Evolutionary conservation across 768 basidiomycete genomes (phyloP).

Genomic region (Tulasnella sp.): DNA sequence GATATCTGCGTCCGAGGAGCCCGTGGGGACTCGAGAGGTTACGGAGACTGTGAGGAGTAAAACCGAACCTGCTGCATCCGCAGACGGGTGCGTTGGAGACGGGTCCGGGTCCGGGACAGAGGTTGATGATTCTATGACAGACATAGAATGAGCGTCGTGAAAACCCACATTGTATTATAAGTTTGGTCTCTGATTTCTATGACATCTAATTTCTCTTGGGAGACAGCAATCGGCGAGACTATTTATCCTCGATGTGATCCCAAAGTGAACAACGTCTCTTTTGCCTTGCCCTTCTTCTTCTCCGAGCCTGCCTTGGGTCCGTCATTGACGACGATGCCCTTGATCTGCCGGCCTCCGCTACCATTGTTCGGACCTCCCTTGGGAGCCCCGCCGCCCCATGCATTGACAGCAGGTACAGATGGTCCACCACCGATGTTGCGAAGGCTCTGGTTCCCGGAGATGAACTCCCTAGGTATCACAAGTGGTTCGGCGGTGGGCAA

Average conservation of each 20-base stretch:
- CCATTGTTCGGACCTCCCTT: constrained; percentile 14
- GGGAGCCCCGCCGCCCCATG: constrained; percentile 30
- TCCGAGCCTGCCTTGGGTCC: background rate
- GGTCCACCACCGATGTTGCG: constrained; percentile 53
- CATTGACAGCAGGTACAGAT: constrained; percentile 29
- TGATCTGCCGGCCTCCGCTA: background rate
- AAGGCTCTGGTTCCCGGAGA: constrained; percentile 57
- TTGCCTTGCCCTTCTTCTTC: constrained; percentile 71
- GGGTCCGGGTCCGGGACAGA: too few species aligned
- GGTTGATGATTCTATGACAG: too few species aligned
- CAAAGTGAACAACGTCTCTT: constrained; percentile 70
- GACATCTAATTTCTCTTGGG: too few species aligned
- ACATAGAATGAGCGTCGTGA: too few species aligned
- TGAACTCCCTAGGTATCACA: constrained; percentile 18
- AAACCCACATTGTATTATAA: too few species aligned
- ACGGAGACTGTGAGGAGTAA: too few species aligned
- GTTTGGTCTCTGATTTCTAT: too few species aligned
- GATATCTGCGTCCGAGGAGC: too few species aligned
- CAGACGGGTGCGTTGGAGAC: too few species aligned
- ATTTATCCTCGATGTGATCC: constrained; percentile 23
- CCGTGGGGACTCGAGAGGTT: too few species aligned
- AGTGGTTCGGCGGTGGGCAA: constrained; percentile 39
- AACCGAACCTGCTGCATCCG: too few species aligned
- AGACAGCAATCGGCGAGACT: too few species aligned
- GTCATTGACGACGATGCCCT: background rate